Base-by-base conservation (phyloP, 2,329 filamentous ascomycete species). In the Diaporthe ilicicola region DNA sequence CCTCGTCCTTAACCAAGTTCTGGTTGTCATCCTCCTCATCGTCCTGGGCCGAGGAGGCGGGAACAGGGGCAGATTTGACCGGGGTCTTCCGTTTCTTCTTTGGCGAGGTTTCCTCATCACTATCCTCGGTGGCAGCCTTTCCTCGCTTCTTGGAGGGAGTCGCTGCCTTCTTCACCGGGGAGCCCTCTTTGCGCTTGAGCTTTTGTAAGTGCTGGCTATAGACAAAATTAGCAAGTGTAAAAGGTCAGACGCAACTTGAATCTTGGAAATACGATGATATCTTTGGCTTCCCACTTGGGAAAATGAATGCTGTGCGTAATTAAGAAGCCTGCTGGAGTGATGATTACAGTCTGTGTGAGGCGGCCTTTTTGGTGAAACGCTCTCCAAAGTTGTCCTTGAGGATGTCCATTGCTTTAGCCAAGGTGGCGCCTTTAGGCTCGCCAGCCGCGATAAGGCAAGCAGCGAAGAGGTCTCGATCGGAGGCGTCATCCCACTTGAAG, bases 131-230 rank as follows among this genome's bases (percentile, higher is more conserved):
- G 34, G 32, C 19, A 27, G 32, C 34, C 44, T 62, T 69, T 24
- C 8, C 50, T 10, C 67, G 64, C 55, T 70, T 71, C 65, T 74
- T 74, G 50, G 62, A 54, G 67, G 76, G 76, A 19, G 61, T 70
- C 27, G 54, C 54, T 19, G 70, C 10, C 39, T 69, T 73, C 72
- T 73, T 71, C 32, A 51, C 46, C 32, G 75, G 67, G 29, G 73
- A 53, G 0, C 66, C 71, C 55, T 79, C 77, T 72, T 78, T 78
- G 44, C 78, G 77, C 13, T 78, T 77, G 0, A 81, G 74, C 66
- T 81, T 81, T 67, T 81, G 80, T 0, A 81, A 72, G 24, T 81
- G 80, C 74, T 81, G 80, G 1, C 80, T 81, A 48, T 70, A 70
- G 29, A 48, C 67, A 24, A 39, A 72, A 54, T 70, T 53, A 55